phyloP scores from a whole-genome alignment of 495 filamentous ascomycete species.

The Trypethelium eluteriae region DNA sequence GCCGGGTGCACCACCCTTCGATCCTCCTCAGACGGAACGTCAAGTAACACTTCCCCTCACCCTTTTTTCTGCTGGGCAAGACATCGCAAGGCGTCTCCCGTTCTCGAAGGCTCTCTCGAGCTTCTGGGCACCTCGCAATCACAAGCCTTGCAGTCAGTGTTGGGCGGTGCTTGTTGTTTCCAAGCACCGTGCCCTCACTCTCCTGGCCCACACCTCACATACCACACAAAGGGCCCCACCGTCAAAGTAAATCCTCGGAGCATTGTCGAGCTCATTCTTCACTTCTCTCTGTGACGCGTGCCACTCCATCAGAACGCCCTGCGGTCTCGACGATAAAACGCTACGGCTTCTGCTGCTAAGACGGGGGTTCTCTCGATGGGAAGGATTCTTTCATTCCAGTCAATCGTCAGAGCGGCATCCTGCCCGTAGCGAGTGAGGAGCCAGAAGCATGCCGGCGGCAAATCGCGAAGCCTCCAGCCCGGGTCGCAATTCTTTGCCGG shows the following conservation, averaged over 20 bases:
- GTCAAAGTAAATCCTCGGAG: background rate
- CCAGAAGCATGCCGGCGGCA: background rate
- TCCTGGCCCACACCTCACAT: background rate
- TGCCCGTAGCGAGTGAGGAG: background rate
- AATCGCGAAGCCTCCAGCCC: conserved; percentile 2
- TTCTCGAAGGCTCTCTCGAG: background rate
- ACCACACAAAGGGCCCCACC: background rate
- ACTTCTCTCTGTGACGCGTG: background rate
- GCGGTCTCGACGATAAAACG: background rate
- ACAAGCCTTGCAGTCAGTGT: background rate
- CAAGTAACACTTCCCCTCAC: conserved; percentile 4
- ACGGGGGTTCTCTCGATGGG: background rate
- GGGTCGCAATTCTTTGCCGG: background rate
- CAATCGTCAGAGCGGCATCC: background rate
- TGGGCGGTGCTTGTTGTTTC: background rate
- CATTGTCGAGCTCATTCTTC: background rate
- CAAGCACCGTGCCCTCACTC: background rate
- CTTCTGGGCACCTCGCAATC: background rate
- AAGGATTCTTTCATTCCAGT: background rate
- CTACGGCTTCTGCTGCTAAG: background rate
- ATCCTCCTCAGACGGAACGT: background rate
- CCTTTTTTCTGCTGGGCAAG: background rate
- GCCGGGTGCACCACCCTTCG: background rate
- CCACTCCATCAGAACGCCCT: background rate
- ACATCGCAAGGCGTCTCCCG: background rate